Conservation (phyloP, 2,329 filamentous ascomycete genomes). For the Diplocarpon mali region DNA sequence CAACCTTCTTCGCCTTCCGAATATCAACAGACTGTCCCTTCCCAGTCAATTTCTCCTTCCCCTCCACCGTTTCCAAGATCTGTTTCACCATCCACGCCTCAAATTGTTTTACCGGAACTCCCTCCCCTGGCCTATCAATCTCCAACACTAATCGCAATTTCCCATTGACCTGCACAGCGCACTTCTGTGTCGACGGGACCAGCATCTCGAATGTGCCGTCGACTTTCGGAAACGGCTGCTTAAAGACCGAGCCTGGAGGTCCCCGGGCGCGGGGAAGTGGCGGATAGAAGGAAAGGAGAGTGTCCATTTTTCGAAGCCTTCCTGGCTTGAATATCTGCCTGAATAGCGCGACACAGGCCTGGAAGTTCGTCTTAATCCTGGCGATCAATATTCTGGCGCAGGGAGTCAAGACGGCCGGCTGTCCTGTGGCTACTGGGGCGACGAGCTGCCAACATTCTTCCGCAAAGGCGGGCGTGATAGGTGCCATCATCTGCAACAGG, state of each 20-base stretch:
- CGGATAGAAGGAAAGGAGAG: neutral
- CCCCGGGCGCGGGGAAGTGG: neutral
- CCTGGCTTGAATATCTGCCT: too few species aligned
- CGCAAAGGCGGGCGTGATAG: constrained; percentile 68
- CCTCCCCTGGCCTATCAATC: constrained; percentile 41
- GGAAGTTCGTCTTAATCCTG: neutral
- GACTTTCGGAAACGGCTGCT: constrained; percentile 44
- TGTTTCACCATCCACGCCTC: constrained; percentile 49
- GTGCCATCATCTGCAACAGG: constrained; percentile 63
- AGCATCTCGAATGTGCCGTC: constrained; percentile 42
- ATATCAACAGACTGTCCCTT: constrained; percentile 31
- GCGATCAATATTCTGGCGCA: constrained; percentile 12
- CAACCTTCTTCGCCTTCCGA: constrained; percentile 46
- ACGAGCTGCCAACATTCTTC: constrained; percentile 70
- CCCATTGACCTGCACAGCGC: constrained; percentile 72
- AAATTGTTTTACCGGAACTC: constrained; percentile 32
- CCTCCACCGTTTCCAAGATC: constrained; percentile 51
- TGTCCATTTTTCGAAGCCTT: too few species aligned
- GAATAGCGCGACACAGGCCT: neutral
- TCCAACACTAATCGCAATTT: constrained; percentile 59
- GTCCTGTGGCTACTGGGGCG: neutral
- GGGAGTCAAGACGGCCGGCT: neutral
- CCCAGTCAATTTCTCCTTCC: constrained; percentile 37
- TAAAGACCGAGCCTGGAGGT: constrained; percentile 30
- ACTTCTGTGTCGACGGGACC: constrained; percentile 39